Base-by-base conservation (phyloP, 495 filamentous ascomycete species). In the Penicillium crystallinum region DNA sequence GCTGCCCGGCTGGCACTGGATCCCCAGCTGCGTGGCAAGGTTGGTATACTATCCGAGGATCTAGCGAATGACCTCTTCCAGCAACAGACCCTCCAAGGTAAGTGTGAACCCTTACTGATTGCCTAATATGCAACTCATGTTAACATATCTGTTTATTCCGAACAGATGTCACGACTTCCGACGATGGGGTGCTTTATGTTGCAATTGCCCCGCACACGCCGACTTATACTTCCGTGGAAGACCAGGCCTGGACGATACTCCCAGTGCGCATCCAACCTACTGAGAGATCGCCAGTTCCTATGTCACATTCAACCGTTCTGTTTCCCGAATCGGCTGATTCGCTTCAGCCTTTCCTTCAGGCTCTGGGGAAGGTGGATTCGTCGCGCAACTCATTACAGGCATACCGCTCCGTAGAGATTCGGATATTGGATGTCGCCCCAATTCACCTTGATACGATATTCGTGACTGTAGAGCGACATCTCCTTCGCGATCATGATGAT, bases 21-120 rank as follows among this genome's bases (percentile, higher is more conserved):
- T 61, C 84, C 87, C 61, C 86, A 91, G 68, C 74, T 95, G 57
- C 89, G 85, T 71, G 89, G 88, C n/a, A 89, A 95, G 55, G 81
- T 90, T 27, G 93, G 89, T 40, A 81, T 93, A 38, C 64, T 98
- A 44, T 95, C 91, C 15, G 86, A 91, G 58, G 88, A 95, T 65
- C 77, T 98, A 30, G 90, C 87, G 52, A 75, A 77, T 25, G 87
- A 95, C 63, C 77, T 97, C 37, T 95, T 95, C 62, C 87, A 84
- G 21, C 76, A 79, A 14, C 56, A 72, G 22, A 63, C 67, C 36
- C 61, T 70, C 50, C 57, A 64, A 54, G 66, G 72, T 75, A 51
- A 69, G 67, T 54, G 30, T 48, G 22, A 40, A 23, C 36, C 21
- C 33, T 39, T 0, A 4, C 49, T 39, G 21, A 38, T 17, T 39